A percentile compares a stretch with the other conserved stretches of the same genome.
Evolutionary conservation across 2,329 filamentous ascomycete species (phyloP).

Genomic region (Nothophoma quercina): DNA sequence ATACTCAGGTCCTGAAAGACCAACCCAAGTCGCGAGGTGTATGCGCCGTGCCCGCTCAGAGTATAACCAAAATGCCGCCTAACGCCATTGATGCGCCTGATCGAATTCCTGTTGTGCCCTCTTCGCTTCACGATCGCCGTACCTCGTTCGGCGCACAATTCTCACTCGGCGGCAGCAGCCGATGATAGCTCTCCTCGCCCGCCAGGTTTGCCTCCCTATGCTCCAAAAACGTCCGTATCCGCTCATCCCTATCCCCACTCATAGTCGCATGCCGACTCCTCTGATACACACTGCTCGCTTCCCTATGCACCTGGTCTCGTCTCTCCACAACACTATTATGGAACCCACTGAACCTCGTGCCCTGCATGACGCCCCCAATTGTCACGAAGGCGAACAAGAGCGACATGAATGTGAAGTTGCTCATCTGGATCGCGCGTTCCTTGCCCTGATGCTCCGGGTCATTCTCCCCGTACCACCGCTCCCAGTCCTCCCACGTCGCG

Average conservation of each 20-base stretch:
- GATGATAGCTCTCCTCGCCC: constrained; percentile 56
- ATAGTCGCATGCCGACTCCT: constrained; percentile 62
- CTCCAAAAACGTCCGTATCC: constrained; percentile 79
- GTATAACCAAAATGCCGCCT: neutral
- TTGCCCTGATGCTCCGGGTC: constrained; percentile 47
- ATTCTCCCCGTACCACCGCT: constrained; percentile 59
- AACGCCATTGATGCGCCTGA: constrained; percentile 10
- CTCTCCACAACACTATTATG: constrained; percentile 70
- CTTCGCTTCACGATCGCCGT: constrained; percentile 28
- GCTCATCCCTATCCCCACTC: constrained; percentile 56
- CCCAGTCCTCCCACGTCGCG: constrained; percentile 98
- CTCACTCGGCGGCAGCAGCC: constrained; percentile 56
- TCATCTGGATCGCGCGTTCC: constrained; percentile 68
- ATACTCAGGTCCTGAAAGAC: constrained; percentile 18
- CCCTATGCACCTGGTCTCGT: constrained; percentile 70
- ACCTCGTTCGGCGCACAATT: constrained; percentile 55
- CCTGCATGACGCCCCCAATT: constrained; percentile 75
- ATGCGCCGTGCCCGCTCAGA: neutral
- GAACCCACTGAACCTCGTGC: constrained; percentile 70
- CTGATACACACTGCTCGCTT: constrained; percentile 69
- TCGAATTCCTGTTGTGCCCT: neutral
- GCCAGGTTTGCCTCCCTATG: constrained; percentile 51
- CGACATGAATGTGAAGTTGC: constrained; percentile 78
- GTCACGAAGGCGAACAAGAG: constrained; percentile 75
- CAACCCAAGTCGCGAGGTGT: constrained; percentile 1